Evolutionary conservation across 2,329 filamentous ascomycete species (phyloP), one percentile per base, ranked within the genome.

Genomic region (Aurifilum marmelostoma): DNA sequence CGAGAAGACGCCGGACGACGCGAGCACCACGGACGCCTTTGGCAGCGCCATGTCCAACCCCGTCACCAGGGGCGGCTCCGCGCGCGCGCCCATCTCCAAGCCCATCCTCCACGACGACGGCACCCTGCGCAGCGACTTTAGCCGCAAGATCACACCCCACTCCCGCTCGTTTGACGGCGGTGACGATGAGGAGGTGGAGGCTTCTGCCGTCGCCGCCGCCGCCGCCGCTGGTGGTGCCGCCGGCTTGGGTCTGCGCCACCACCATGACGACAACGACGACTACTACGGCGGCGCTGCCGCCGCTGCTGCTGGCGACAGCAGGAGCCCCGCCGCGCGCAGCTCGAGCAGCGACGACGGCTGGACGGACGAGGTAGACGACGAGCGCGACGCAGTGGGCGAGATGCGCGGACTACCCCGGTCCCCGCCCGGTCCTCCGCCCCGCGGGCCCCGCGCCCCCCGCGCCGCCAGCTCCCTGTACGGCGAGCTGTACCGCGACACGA

Each of bases 1-100:
- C 52, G 67, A 71, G 41, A 37, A 71, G 14, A 63, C 61, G 41
- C 72, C 72, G 58, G 67, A 63, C 41, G 72, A 71, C 52, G 68
- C 75, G 62, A 75, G 76, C 71, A 71, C 75, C 71, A 71, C 75
- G 11, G 75, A 73, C 29, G 73, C 76, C 5, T 84, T 83, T 66
- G 80, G 82, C 70, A 84, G 84, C 73, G 82, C 87, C 65, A 85
- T 89, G 73, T 88, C 85, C 71, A 84, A 89, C 73, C 82, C 89
- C 69, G 82, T 90, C 68, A 75, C 67, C 1, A 50, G 47, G 62
- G 62, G 60, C 27, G 56, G 58, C 37, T 67, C 64, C 1, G 61
- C 63, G 52, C 68, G 61, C 27, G 67, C 64, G 16, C 50, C 86
- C 61, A 85, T 89, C 71, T 89, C 87, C 69, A 84, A 89, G 73